Base-by-base conservation (phyloP, 169 alveolate genomes). In the Cyclospora cayetanensis region DNA sequence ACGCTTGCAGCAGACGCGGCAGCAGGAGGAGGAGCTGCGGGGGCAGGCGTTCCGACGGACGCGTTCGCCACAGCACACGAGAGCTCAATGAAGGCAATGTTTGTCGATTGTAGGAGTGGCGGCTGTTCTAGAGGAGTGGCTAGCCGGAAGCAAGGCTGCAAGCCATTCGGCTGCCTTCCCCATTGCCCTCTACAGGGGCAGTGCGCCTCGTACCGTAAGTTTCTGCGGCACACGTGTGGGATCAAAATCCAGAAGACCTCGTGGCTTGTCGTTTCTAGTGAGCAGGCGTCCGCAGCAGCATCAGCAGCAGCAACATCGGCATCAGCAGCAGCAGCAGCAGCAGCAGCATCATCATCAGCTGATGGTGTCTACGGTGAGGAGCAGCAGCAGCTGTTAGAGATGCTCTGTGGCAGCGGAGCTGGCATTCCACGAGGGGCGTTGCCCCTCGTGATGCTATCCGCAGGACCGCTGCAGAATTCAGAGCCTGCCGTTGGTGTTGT, bases 281-380 rank as follows among this genome's bases (percentile, higher is more conserved):
- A 20, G 0, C 41, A 20, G 1, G 46, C 86, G 2, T 29, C 35
- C n/a, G 41, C 86, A 42, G 86, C 60, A 25, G 53, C 86, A 74
- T 60, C 66, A 42, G 66, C 86, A 74, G 29, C 85, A n/a, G 1
- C 82, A 70, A 0, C 55, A 70, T 0, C 55, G 39, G 82, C 82
- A 70, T 46, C 82, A 70, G 53, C 82, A 35, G 82, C 82, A 70
- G 82, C n/a, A 37, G 39, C 82, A 35, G 55, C 55, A 37, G 55
- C 82, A 70, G 55, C 82, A 70, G 34, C 82, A 72, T 53, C 84
- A 4, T 4, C 35, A 4, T 53, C 63, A 39, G 84, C 84, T 2
- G 31, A 43, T 31, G 80, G 7, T 46, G 60, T 11, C 15, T 46
- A 11, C 15, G 60, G 15, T 7, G 15, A 46, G 60, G n/a, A 46